Base-by-base conservation (phyloP, 1,139 yeast genomes). In the Blastobotrys malaysiensis region DNA sequence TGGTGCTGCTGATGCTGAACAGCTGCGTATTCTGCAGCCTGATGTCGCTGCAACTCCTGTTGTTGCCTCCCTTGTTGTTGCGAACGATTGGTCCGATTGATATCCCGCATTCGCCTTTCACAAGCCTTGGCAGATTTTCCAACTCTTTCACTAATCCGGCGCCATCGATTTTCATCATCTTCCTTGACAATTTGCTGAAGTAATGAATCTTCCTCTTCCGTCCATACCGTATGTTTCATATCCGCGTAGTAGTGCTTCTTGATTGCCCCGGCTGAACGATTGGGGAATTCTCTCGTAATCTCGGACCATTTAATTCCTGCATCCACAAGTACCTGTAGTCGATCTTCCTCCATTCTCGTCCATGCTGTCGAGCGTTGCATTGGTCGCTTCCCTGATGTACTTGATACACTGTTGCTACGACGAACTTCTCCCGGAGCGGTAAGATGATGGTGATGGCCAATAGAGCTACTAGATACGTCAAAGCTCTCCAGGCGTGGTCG, bases 241-340 rank as follows among this genome's bases (percentile, higher is more conserved):
- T 66, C 69, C 11, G 70, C 70, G 53, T 66, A 66, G 49, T 61
- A 66, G 52, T 66, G 70, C 61, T 66, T 66, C 48, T 66, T 66
- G 52, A 66, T 66, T 11, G 70, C 70, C 9, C 69, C 69, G 2
- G 70, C 68, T 2, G 67, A 61, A 18, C 70, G 62, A 44, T 66
- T 63, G 9, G 69, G 70, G 48, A 66, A 66, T 45, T 61, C 65
- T 13, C 57, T 53, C 9, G 66, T 64, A 46, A 66, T 66, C 11
- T 62, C 61, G 16, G 64, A 63, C 70, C 70, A 66, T 46, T 66
- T 66, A n/a, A 65, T 62, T 16, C 69, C 69, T 5, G 61, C 55
- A 48, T 64, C 66, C 36, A 66, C 69, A 13, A 66, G 57, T n/a
- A 59, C 57, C 22, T 64, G 63, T 20, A 66, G 60, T 49, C 59